A percentile compares a stretch with the other conserved stretches of the same genome.
These are phyloP conservation scores for Leccinum fallax DNA, from an alignment of 1,284 basidiomycete genomes.

Conservation along the genomic window DNA sequence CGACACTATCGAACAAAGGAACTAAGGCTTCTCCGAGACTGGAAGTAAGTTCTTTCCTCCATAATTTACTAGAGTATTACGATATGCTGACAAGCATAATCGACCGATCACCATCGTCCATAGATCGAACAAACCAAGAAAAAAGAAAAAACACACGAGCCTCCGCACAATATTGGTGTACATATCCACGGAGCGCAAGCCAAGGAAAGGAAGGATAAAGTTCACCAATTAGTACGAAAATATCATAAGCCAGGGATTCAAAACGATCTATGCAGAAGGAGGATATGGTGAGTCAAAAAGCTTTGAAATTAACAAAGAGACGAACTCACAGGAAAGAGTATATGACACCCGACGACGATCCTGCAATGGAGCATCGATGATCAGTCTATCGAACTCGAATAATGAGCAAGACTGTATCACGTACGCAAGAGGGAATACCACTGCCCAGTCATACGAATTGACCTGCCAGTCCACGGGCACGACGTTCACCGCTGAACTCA, in stretches of 20 bases:
- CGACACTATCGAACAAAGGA: too few relatives aligned
- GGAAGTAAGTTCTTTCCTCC: too few relatives aligned
- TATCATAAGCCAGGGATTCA: conserved; percentile 81
- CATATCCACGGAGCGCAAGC: too few relatives aligned
- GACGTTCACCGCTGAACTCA: conserved; percentile 44
- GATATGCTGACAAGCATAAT: too few relatives aligned
- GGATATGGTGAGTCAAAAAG: neutral
- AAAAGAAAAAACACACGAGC: too few relatives aligned
- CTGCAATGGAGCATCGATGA: conserved; percentile 30
- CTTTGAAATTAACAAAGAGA: neutral
- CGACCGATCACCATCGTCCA: too few relatives aligned
- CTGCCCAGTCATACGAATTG: conserved; percentile 52
- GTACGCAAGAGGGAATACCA: conserved; percentile 66
- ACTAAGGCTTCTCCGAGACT: too few relatives aligned
- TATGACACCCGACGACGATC: conserved; percentile 60
- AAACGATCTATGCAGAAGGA: conserved; percentile 51
- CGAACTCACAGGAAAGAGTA: conserved; percentile 63
- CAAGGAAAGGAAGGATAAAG: too few relatives aligned
- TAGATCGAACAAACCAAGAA: too few relatives aligned
- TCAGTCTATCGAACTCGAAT: conserved; percentile 25
- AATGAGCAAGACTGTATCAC: conserved; percentile 2
- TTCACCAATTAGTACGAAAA: conserved; percentile 58
- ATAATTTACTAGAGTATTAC: too few relatives aligned
- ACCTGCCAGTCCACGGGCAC: conserved; percentile 68
- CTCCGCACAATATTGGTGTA: too few relatives aligned